Evolutionary conservation across 306 rosid species (phyloP), one percentile per base, ranked within the genome.

Genomic region (Hippophae gyantsensis): DNA sequence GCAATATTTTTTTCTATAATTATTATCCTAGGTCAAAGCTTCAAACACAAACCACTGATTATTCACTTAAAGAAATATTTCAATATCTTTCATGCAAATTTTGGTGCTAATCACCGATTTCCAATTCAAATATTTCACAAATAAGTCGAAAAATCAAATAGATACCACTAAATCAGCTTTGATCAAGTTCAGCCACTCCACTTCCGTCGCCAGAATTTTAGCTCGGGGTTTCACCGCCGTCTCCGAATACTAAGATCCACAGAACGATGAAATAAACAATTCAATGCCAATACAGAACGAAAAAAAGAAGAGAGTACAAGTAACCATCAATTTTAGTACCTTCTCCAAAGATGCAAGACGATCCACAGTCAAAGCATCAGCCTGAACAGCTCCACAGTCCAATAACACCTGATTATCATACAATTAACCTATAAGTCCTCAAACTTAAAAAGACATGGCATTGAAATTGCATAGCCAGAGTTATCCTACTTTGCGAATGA

Each of bases 301-400:
- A 5, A 13, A 42, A 12, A 1, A 53, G 5, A 9, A 42, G 10
- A 7, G 6, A 46, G 2, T 27, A 13, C 40, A 48, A 13, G 9
- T 10, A 23, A 58, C 0, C 6, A 9, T 26, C 10, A 49, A 7
- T 5, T 59, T 45, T 10, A 6, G 13, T 76, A 92, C 99, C 96
- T 85, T 88, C 71, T 81, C 86, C 84, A 92, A 78, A 40, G 99
- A 92, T 7, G 96, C 99, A 57, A 92, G 93, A 45, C 99, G 96
- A 80, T 92, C 96, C 0, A 92, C 99, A 0, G 99, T 92, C 69
- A 92, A 78, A 13, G 99, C 99, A 78, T 92, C 96, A 1, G 90
- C 85, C 82, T 93, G 99, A 76, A 88, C 97, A 27, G 99, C 95
- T 64, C 99, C 99, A 74, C 97, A 88, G 66, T 93, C 95, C 69